A percentile compares a stretch with the other conserved stretches of the same genome.
Conservation (phyloP, 805 yeast species). For the Metschnikowia peoriensis region DNA sequence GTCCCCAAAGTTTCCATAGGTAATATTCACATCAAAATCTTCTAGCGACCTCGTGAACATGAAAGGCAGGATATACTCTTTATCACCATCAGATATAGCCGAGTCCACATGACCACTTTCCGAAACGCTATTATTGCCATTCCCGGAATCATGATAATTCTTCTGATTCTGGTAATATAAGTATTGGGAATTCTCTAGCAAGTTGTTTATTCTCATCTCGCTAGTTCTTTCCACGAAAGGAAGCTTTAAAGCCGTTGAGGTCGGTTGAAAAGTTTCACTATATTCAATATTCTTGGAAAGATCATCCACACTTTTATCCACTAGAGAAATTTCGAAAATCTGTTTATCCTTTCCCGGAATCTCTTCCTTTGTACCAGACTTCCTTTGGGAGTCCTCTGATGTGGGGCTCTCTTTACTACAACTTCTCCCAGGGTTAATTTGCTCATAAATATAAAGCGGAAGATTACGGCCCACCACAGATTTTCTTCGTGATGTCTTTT, state of each 20-base stretch:
- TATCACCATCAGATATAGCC: constrained; percentile 24
- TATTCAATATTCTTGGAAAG: not conserved
- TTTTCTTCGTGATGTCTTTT: constrained; percentile 15
- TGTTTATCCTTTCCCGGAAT: not conserved
- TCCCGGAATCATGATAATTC: not conserved
- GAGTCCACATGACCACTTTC: constrained; percentile 1
- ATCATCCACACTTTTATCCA: not conserved
- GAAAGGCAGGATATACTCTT: constrained; percentile 42
- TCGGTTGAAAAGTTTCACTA: not conserved
- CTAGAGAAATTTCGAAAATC: not conserved
- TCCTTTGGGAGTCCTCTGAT: not conserved
- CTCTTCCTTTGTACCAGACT: not conserved
- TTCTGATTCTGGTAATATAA: not conserved
- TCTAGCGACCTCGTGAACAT: constrained; percentile 29
- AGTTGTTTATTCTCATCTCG: constrained; percentile 27
- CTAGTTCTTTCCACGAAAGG: constrained; percentile 4
- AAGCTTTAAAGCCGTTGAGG: not conserved
- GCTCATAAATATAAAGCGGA: constrained; percentile 35
- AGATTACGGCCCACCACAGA: constrained; percentile 38
- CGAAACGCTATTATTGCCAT: not conserved
- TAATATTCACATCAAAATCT: constrained; percentile 3
- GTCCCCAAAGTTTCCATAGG: not conserved
- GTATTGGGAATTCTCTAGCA: constrained; percentile 31
- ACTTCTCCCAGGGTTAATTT: constrained; percentile 4
- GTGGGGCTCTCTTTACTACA: not conserved